phyloP scores from a whole-genome alignment of 139 green algal species.

The Micromonas pusilla region DNA sequence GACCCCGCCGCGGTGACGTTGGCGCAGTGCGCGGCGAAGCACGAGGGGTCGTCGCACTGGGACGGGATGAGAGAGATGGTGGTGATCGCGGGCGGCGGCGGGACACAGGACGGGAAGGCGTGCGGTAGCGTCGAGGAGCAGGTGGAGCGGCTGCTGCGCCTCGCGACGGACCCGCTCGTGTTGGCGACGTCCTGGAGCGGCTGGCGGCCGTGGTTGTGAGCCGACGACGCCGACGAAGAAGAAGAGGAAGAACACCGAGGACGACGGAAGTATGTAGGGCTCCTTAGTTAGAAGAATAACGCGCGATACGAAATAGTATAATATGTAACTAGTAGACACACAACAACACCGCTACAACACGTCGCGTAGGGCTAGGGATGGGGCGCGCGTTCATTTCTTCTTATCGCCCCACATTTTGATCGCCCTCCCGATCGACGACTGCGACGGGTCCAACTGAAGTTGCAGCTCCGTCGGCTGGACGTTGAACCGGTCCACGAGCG shows the following conservation, averaged over 20 bases:
- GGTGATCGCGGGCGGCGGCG: neutral
- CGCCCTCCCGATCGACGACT: neutral
- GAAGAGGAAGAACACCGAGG: too few species aligned
- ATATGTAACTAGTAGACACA: neutral
- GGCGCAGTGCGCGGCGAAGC: constrained; percentile 33
- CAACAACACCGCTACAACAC: too few species aligned
- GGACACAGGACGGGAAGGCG: neutral
- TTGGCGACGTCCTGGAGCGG: constrained; percentile 49
- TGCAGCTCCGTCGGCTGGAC: neutral
- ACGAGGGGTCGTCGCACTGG: neutral
- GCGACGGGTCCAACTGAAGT: constrained; percentile 8
- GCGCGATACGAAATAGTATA: too few species aligned
- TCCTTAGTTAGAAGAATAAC: too few species aligned
- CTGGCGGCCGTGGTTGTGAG: constrained; percentile 57
- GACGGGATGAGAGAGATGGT: neutral
- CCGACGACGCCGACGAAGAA: neutral
- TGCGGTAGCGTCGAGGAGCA: constrained; percentile 38
- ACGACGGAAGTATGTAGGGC: too few species aligned
- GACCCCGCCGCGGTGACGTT: constrained; percentile 49
- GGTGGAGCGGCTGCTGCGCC: constrained; percentile 54
- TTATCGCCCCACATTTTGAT: neutral
- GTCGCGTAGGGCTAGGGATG: too few species aligned
- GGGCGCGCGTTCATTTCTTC: neutral
- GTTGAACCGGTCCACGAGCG: constrained; percentile 1
- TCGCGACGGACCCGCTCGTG: constrained; percentile 51